These are phyloP conservation scores for Thelonectria olida DNA, from an alignment of 2,329 filamentous ascomycete species.

Conservation along the genomic window DNA sequence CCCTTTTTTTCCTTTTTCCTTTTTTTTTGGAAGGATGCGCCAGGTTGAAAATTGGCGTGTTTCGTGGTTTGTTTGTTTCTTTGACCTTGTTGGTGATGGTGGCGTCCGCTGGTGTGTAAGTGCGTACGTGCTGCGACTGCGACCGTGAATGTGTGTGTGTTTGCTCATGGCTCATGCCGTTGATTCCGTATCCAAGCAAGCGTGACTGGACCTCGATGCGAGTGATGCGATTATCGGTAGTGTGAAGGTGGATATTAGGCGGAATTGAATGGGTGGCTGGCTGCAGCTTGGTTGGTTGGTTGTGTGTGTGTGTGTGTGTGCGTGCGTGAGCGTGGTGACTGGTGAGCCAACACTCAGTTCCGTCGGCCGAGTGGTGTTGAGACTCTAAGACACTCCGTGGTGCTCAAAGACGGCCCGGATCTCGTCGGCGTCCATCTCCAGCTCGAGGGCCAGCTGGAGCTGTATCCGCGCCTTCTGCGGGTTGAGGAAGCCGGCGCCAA, in stretches of 20 bases:
- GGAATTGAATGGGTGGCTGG: constrained; percentile 1
- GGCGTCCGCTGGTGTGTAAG: too few relatives aligned
- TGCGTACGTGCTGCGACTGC: neutral
- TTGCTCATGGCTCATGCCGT: constrained; percentile 3
- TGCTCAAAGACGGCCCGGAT: constrained; percentile 43
- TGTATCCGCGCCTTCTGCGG: constrained; percentile 64
- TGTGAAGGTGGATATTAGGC: neutral
- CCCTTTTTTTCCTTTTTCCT: neutral
- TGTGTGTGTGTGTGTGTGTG: neutral
- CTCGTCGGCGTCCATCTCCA: constrained; percentile 37
- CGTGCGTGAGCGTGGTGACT: too few relatives aligned
- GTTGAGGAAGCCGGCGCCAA: constrained; percentile 62
- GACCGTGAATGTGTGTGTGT: neutral
- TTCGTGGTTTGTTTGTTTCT: neutral
- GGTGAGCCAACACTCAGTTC: too few relatives aligned
- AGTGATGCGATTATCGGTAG: constrained; percentile 11
- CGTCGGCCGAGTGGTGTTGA: too few relatives aligned
- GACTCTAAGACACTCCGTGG: constrained; percentile 28
- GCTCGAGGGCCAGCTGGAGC: constrained; percentile 53
- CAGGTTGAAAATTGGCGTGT: neutral
- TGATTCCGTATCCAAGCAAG: neutral
- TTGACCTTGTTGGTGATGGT: too few relatives aligned
- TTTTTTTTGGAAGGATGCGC: neutral
- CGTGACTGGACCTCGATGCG: constrained; percentile 11
- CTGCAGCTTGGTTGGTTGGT: neutral